Conservation (phyloP, 1,284 basidiomycete genomes). For the Ceratobasidium sp. region DNA sequence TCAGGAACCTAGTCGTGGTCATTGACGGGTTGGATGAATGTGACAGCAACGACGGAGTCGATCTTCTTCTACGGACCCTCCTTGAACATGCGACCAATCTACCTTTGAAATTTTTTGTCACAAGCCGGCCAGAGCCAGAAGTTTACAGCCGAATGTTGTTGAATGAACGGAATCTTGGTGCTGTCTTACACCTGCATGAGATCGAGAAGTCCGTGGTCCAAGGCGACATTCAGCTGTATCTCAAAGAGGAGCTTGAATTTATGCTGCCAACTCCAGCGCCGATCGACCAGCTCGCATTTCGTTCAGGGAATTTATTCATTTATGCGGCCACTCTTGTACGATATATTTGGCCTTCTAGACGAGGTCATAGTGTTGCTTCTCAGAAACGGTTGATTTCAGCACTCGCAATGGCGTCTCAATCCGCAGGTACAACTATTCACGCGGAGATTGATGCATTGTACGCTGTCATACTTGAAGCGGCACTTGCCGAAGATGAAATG, state of each 20-base stretch:
- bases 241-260: neutral
- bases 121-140: neutral
- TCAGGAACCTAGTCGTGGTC: neutral
- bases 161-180: neutral
- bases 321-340: constrained; percentile 19
- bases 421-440: neutral
- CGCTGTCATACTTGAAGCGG: neutral
- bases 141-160: neutral
- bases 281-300: neutral
- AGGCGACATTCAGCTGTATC: neutral
- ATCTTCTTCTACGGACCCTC: neutral
- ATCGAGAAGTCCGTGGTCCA: neutral
- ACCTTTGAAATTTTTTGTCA: neutral
- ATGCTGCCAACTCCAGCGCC: neutral
- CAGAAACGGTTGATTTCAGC: neutral
- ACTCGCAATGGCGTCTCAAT: neutral
- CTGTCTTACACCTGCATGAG: neutral
- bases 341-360: neutral
- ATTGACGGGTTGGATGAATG: constrained; percentile 15
- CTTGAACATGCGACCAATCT: neutral
- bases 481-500: neutral
- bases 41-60: neutral
- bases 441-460: constrained; percentile 2
- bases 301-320: neutral
- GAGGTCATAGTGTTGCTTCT: neutral